Conservation (phyloP, 202 grass and related monocot genomes). For the Sporobolus alterniflorus region DNA sequence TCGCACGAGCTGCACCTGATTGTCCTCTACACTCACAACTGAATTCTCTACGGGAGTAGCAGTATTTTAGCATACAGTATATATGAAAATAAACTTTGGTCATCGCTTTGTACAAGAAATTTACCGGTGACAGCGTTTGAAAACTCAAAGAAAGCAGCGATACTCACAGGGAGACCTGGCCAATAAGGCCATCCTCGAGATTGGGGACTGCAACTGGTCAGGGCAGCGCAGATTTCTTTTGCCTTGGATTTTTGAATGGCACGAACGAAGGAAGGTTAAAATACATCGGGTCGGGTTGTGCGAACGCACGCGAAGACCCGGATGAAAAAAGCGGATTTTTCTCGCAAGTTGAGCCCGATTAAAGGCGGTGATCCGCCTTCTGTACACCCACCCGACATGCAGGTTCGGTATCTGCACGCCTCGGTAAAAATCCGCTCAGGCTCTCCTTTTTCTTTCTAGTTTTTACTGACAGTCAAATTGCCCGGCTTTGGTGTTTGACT, state of each 20-base stretch:
- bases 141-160: not conserved
- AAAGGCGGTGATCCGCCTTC: constrained; percentile 54
- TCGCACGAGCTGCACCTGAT: constrained; percentile 1
- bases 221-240: constrained; percentile 13
- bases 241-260: constrained; percentile 22
- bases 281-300: constrained; percentile 33
- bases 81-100: not conserved
- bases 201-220: constrained; percentile 18
- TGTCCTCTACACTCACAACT: not conserved
- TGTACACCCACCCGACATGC: constrained; percentile 38
- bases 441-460: constrained; percentile 16
- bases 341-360: constrained; percentile 68
- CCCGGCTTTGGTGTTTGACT: not conserved
- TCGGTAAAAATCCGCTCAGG: constrained; percentile 31
- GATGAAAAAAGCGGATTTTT: constrained; percentile 58
- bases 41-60: not conserved
- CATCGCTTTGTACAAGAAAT: not conserved
- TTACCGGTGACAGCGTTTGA: not conserved
- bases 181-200: constrained; percentile 40
- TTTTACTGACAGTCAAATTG: constrained; percentile 17
- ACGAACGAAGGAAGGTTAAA: constrained; percentile 2
- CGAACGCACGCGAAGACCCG: constrained; percentile 37
- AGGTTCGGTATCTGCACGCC: constrained; percentile 17
- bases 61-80: not conserved
- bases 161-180: not conserved